Base-by-base conservation (phyloP, 2,329 filamentous ascomycete species). In the Hypoxylon sp. region DNA sequence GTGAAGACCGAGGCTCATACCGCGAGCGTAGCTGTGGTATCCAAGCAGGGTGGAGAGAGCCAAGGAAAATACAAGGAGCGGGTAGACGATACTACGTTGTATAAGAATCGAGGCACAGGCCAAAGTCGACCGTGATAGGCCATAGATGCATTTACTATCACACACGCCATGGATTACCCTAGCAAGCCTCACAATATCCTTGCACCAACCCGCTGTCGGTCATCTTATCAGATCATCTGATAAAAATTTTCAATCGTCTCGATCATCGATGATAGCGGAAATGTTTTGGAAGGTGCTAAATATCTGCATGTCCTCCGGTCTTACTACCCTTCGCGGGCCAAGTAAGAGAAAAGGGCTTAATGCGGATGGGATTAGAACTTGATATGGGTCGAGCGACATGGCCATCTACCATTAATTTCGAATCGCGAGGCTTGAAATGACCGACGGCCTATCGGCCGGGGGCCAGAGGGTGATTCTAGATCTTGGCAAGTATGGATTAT, bases 191-290 rank as follows among this genome's bases (percentile, higher is more conserved):
- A 43, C 25, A 23, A 41, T n/a, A 28, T 34, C 61, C 38, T 25
- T 49, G 48, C 21, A 30, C 14, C 14, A 25, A 49, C 73, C 73
- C 68, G 13, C 67, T 46, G 46, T 57, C 55, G 52, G 25, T 48
- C 59, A 68, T 71, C 65, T 69, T 68, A 72, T 72, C 72, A 67
- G 72, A 73, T 72, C 13, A 73, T 73, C 71, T 68, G 70, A 73
- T 71, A 71, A 68, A 70, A 69, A 63, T 51, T 72, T 70, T 60
- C 60, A 36, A 34, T 13, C 21, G 17, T 59, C 46, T 49, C 48
- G 48, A 63, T 61, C 50, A 41, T 59, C 52, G 34, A 52, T 19
- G 28, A 43, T 23, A 14, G 46, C 17, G 56, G 49, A 17, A 32
- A 41, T 49, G 13, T 60, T 58, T 63, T 45, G 52, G 66, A 69